phyloP scores from a whole-genome alignment of 1,284 basidiomycete genomes.

The Sanghuangporus sanghuang region DNA sequence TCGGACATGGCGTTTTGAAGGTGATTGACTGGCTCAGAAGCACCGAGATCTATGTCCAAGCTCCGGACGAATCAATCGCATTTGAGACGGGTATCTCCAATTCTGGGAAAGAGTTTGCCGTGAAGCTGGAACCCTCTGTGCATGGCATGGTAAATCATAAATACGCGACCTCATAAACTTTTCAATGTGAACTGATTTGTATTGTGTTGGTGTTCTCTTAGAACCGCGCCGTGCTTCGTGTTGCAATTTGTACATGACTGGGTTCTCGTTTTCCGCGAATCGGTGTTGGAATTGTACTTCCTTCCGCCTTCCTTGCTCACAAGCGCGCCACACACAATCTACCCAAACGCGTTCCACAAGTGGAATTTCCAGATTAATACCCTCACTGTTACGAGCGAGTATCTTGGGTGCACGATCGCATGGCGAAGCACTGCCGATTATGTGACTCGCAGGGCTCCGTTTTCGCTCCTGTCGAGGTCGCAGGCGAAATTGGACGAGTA shows the following conservation, averaged over 20 bases:
- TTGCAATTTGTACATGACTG: constrained; percentile 35
- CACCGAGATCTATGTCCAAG: not conserved
- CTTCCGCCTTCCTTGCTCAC: constrained; percentile 22
- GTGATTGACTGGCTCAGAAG: constrained; percentile 13
- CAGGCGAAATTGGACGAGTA: not conserved
- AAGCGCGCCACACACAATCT: constrained; percentile 25
- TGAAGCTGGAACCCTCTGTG: constrained; percentile 4
- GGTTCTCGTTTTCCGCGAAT: constrained; percentile 36
- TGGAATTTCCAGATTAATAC: constrained; percentile 55
- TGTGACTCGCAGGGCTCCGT: constrained; percentile 5
- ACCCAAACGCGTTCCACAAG: constrained; percentile 39
- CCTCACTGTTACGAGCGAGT: constrained; percentile 31
- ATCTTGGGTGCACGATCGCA: constrained; percentile 14
- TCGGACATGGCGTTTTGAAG: constrained; percentile 8
- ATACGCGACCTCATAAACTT: not conserved
- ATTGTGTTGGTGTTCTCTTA: constrained; percentile 1
- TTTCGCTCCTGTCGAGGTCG: not conserved
- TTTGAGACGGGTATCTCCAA: not conserved
- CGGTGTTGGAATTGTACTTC: constrained; percentile 37
- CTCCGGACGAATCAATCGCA: not conserved
- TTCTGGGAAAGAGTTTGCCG: not conserved
- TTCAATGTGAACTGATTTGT: not conserved
- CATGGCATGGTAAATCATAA: constrained; percentile 2
- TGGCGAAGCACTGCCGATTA: not conserved
- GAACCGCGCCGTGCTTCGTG: constrained; percentile 15